These are phyloP conservation scores for Beauveria rudraprayagi DNA, from an alignment of 2,329 filamentous ascomycete species.

Conservation along the genomic window DNA sequence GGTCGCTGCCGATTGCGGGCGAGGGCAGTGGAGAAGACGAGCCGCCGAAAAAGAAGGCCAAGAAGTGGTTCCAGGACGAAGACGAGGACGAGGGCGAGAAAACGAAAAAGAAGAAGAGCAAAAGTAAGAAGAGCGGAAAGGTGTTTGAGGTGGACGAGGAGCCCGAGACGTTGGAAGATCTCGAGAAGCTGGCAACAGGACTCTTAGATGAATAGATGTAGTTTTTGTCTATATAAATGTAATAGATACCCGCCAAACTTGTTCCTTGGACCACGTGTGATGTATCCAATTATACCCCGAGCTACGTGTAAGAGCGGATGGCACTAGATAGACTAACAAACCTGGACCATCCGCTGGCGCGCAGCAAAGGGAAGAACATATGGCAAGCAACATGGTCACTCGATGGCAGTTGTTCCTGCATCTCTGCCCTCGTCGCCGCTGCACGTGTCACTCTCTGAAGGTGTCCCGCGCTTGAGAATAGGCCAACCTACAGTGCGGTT, in stretches of 20 bases:
- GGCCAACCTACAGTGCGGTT: too few relatives aligned
- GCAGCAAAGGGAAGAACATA: too few relatives aligned
- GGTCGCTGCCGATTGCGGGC: conserved; percentile 46
- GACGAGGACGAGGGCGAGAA: conserved; percentile 58
- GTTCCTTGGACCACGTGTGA: not conserved
- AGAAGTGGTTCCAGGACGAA: conserved; percentile 76
- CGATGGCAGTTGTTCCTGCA: too few relatives aligned
- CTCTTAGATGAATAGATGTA: conserved; percentile 45
- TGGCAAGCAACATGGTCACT: too few relatives aligned
- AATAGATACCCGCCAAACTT: conserved; percentile 11
- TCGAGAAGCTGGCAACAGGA: conserved; percentile 68
- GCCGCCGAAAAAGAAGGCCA: conserved; percentile 49
- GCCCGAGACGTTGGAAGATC: conserved; percentile 71
- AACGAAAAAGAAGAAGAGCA: conserved; percentile 30
- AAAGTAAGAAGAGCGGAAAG: conserved; percentile 40
- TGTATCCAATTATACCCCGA: too few relatives aligned
- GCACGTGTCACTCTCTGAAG: too few relatives aligned
- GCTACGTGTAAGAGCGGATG: too few relatives aligned
- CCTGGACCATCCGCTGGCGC: too few relatives aligned
- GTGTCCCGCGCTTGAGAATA: too few relatives aligned
- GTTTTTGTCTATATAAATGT: conserved; percentile 20
- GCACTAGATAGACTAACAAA: too few relatives aligned
- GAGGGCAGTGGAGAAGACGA: conserved; percentile 34
- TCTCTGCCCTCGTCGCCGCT: too few relatives aligned
- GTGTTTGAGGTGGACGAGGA: conserved; percentile 57